Conservation (phyloP, 2,329 filamentous ascomycete species). For the Epichloe gansuensis region DNA sequence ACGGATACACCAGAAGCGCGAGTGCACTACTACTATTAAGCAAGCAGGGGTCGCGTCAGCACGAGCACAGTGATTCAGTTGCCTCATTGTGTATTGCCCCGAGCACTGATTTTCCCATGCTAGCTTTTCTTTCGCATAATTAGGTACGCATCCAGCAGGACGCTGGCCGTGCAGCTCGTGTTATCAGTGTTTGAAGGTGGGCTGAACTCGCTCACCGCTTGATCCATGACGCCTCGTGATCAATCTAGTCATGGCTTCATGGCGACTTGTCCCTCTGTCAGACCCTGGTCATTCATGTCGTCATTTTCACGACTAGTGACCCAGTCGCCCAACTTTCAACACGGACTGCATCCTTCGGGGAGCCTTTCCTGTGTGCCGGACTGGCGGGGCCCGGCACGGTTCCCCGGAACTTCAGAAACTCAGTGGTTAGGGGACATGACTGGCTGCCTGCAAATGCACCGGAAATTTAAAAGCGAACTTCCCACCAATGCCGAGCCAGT, state of each 20-base stretch:
- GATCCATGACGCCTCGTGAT: slow-evolving; percentile 2
- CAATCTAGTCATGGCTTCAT: not conserved
- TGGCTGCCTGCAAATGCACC: slow-evolving; percentile 1
- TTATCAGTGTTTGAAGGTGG: not conserved
- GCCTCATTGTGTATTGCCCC: not conserved
- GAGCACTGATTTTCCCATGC: not conserved
- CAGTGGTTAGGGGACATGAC: not conserved
- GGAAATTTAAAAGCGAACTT: not conserved
- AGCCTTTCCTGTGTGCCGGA: slow-evolving; percentile 6
- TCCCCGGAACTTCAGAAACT: slow-evolving; percentile 8
- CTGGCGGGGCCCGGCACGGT: slow-evolving; percentile 9
- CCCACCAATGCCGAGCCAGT: not conserved
- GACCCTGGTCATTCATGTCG: not conserved
- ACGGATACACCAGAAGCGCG: slow-evolving; percentile 6
- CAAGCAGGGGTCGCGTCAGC: slow-evolving; percentile 3
- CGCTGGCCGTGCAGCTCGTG: not conserved
- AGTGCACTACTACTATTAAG: not conserved
- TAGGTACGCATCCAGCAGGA: not conserved
- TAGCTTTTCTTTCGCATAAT: not conserved
- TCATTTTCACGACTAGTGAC: not conserved
- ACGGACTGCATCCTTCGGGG: not conserved
- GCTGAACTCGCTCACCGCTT: slow-evolving; percentile 2
- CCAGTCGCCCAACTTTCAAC: not conserved
- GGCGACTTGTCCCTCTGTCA: not conserved
- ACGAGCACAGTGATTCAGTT: not conserved